Evolutionary conservation across 495 filamentous ascomycete genomes (phyloP), one percentile per base, ranked within the genome.

Genomic region (Halenospora varia): DNA sequence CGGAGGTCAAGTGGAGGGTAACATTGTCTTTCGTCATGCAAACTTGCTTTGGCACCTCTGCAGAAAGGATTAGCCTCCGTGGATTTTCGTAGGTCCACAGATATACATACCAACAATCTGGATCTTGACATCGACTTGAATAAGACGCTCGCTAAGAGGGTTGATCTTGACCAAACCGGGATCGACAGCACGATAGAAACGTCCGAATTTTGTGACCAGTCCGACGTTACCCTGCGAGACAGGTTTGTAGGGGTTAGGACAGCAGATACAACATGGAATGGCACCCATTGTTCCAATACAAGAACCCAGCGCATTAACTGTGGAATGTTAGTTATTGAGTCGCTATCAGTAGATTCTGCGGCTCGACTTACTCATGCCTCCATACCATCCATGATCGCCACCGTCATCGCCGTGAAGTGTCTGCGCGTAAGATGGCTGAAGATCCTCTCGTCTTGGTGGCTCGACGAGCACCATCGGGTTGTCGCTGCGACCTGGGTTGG

Each of bases 11-110:
- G 66, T 93, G 84, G 45, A 98, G 81, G 22, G 87, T 95, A 56
- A 97, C 94, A 64, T 97, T 97, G 77, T 99, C 94, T 73, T 96
- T 97, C 71, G 95, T 99, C 92, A 99, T 99, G 81, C 93, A 97
- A 65, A 92, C 83, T 75, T 99, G 94, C 70, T 90, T 82, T 6
- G 94, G 94, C 4, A 98, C 94, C 79, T 99, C 90, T 81, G 71
- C 50, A 47, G n/a, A 48, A 9, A 20, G 22, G 55, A 48, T 59
- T 57, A 63, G 57, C 18, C 13, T 48, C 10, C 53, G 22, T 29
- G 45, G 23, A 15, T 26, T 20, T 13, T 8, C 25, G 17, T 22
- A 20, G 17, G 50, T 24, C 46, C 49, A 45, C 25, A 51, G 25
- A 18, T 49, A 22, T 45, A 77, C 81, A 55, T 79, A 83, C 80